Conservation (phyloP, 192 early-diverging fungal genomes). For the Coemansia sp. region DNA sequence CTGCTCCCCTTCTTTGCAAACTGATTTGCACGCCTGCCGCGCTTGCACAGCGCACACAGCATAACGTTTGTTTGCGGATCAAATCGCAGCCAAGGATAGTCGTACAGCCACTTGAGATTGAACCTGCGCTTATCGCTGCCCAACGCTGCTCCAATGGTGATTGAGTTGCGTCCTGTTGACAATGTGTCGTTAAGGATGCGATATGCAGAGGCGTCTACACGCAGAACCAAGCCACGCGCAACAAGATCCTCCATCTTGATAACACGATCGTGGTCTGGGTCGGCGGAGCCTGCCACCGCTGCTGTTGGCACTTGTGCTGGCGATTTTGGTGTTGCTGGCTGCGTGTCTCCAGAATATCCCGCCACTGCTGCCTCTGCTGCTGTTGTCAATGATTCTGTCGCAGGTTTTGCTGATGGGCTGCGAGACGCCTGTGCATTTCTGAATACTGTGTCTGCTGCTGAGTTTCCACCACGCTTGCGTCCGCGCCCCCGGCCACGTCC, state of each 20-base stretch:
- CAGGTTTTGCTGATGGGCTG: not conserved
- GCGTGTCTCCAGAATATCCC: not conserved
- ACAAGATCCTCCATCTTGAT: slow-evolving; percentile 42
- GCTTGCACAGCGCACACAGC: slow-evolving; percentile 48
- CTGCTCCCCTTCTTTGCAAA: slow-evolving; percentile 51
- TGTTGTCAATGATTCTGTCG: not conserved
- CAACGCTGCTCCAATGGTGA: slow-evolving; percentile 45
- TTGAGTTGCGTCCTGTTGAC: slow-evolving; percentile 31
- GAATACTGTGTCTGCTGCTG: slow-evolving; percentile 1
- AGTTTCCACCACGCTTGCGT: slow-evolving; percentile 5
- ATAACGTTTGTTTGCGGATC: slow-evolving; percentile 36
- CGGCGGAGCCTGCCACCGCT: not conserved
- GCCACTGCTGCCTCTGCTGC: not conserved
- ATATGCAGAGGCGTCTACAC: not conserved
- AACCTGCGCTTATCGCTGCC: slow-evolving; percentile 52
- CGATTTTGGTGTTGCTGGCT: not conserved
- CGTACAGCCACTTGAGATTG: slow-evolving; percentile 53
- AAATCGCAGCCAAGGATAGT: slow-evolving; percentile 51
- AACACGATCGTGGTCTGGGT: slow-evolving; percentile 16
- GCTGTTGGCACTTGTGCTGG: not conserved
- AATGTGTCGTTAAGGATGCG: slow-evolving; percentile 25
- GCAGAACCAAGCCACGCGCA: slow-evolving; percentile 24
- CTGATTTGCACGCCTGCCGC: slow-evolving; percentile 41
- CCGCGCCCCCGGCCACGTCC: slow-evolving; percentile 25
- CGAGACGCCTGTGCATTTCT: not conserved